Conservation (phyloP, 148 eudicot species). For the Rhododendron mucronatum region DNA sequence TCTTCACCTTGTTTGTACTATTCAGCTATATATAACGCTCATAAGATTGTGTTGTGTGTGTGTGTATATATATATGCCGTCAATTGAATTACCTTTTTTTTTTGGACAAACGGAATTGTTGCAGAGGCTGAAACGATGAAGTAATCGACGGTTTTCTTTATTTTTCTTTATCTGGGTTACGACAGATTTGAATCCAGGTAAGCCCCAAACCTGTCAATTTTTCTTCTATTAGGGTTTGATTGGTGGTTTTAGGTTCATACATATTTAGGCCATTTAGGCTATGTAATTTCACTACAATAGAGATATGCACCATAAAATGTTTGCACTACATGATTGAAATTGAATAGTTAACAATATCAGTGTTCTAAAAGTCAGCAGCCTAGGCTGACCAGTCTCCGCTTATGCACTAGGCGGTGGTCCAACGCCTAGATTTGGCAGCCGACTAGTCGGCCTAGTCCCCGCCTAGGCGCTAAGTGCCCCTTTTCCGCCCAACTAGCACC, state of each 20-base stretch:
- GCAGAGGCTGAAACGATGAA: not conserved
- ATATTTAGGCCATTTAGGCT: not conserved
- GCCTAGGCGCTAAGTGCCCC: no score
- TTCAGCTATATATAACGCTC: not conserved
- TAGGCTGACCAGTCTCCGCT: no score
- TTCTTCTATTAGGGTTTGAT: not conserved
- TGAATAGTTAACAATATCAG: not conserved
- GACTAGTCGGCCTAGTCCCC: no score
- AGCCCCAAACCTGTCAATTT: not conserved
- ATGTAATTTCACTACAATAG: not conserved
- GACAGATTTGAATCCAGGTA: not conserved
- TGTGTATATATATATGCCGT: not conserved
- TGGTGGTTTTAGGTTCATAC: not conserved
- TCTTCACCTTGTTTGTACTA: not conserved
- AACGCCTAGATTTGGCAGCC: no score
- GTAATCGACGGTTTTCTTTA: slow-evolving; percentile 9
- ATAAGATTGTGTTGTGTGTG: not conserved
- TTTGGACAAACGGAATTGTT: not conserved
- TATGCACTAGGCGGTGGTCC: no score
- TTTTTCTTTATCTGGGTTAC: slow-evolving; percentile 4
- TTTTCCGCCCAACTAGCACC: no score
- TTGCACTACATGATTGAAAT: not conserved
- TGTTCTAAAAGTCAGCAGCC: no score
- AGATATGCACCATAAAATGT: not conserved
- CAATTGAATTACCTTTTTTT: not conserved